Evolutionary conservation across 306 rosid genomes (phyloP).

Genomic region (Ammopiptanthus mongolicus): DNA sequence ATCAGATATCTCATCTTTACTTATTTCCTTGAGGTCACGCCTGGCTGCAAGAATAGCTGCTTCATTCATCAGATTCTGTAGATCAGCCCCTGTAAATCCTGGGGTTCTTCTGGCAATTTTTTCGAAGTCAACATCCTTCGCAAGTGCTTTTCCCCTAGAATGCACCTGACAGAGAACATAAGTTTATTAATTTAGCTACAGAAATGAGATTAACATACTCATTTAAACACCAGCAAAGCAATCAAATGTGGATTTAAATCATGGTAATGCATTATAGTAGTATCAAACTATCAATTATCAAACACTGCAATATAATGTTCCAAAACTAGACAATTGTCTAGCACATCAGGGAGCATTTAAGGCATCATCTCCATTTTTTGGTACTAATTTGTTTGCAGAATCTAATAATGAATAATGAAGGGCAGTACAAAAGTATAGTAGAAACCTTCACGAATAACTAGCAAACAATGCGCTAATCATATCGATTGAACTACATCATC

Average conservation of each 20-base stretch:
- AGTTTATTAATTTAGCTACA: background rate
- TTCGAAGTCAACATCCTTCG: conserved; percentile 94
- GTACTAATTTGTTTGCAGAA: background rate
- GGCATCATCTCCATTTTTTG: background rate
- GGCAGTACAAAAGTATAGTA: background rate
- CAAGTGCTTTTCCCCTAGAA: conserved; percentile 81
- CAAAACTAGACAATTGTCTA: background rate
- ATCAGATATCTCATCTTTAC: conserved; percentile 96
- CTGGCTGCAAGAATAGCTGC: conserved; percentile 99
- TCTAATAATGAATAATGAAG: background rate
- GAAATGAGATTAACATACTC: background rate
- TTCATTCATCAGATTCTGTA: conserved; percentile 92
- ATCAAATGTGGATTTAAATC: background rate
- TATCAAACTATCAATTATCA: background rate
- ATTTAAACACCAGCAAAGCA: background rate
- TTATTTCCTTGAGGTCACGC: conserved; percentile 96
- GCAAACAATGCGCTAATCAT: background rate
- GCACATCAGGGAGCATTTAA: background rate
- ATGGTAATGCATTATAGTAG: background rate
- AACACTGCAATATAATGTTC: background rate
- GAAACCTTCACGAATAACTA: background rate
- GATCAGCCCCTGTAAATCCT: conserved; percentile 74
- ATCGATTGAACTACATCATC: background rate
- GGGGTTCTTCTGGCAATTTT: conserved; percentile 97
- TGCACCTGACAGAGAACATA: conserved; percentile 54